These are phyloP conservation scores for Phialophora tarda DNA, from an alignment of 2,329 filamentous ascomycete genomes.

Conservation along the genomic window DNA sequence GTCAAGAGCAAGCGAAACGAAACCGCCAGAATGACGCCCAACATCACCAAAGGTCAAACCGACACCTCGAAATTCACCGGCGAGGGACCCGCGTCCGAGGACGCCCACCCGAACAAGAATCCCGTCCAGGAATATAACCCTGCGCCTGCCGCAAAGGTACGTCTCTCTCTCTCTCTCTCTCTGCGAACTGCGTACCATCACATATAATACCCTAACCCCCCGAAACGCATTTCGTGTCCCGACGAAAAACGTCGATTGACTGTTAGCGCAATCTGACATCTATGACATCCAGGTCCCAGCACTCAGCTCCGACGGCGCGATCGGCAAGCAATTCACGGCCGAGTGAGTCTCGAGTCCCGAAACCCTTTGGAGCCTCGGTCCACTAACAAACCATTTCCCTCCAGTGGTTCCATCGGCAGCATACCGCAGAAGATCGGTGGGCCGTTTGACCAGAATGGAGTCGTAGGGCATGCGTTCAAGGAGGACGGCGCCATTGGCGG, in stretches of 20 bases:
- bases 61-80: conserved; percentile 24
- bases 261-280: no score
- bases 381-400: not conserved
- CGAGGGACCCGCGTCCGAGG: conserved; percentile 7
- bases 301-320: conserved; percentile 18
- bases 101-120: conserved; percentile 18
- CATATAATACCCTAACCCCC: no score
- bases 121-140: conserved; percentile 21
- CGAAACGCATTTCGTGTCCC: not conserved
- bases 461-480: conserved; percentile 16
- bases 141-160: conserved; percentile 8
- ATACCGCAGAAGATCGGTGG: conserved; percentile 28
- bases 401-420: conserved; percentile 23
- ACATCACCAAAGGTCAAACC: conserved; percentile 19
- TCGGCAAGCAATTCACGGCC: conserved; percentile 30
- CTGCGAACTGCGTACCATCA: no score
- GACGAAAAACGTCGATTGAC: not conserved
- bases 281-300: not conserved
- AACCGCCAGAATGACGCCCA: conserved; percentile 19
- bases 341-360: conserved; percentile 11
- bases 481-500: conserved; percentile 29
- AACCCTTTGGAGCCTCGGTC: not conserved
- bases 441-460: conserved; percentile 20
- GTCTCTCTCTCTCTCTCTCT: no score
- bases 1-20: not conserved